Base-by-base conservation (phyloP, 495 filamentous ascomycete genomes). In the Lasiosphaeria ovina region DNA sequence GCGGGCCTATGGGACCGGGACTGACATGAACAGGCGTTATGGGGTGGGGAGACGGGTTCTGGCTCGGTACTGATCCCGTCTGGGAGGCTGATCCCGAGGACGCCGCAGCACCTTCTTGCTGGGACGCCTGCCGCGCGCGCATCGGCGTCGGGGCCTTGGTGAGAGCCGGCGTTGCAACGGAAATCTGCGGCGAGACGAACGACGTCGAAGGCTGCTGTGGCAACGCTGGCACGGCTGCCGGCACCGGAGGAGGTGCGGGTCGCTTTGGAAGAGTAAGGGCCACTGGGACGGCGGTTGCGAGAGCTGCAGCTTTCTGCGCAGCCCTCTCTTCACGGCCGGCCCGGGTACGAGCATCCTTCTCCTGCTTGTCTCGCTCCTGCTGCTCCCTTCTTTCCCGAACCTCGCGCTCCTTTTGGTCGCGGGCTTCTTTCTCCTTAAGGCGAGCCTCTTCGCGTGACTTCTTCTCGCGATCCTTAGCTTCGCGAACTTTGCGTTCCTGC, bases 381-480 rank as follows among this genome's bases (percentile, higher is more conserved):
- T 84, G 88, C 72, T 83, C 74, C 57, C 79, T 81, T 63, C 76
- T 78, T 45, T 81, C 81, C 40, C 73, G 68, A 59, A 75, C 77
- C 50, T 89, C 85, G 60, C 85, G 85, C 53, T 85, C 83, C 45
- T 77, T 79, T 65, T 83, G 87, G 71, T 87, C 85, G 85, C 79
- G 82, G 6, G 79, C 78, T 57, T 96, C 93, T 59, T 96, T 91
- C 69, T 90, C 88, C 62, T 77, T 79, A 35, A 72, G 66, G 32
- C 77, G 73, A 34, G 83, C 79, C 54, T 90, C 87, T 61, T 89
- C 87, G 36, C 80, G 82, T 34, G 88, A 89, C 74, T 91, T 96
- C 66, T 89, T 92, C 73, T 96, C 92, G 9, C 90, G 88, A 66
- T 98, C 94, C 59, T 87, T 90, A 47, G 81, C 85, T 64, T 91